Percentiles rank a stretch among this genome's conserved stretches.
Evolutionary conservation across 345 rosid genomes (phyloP).

Genomic region (Salix viminalis): DNA sequence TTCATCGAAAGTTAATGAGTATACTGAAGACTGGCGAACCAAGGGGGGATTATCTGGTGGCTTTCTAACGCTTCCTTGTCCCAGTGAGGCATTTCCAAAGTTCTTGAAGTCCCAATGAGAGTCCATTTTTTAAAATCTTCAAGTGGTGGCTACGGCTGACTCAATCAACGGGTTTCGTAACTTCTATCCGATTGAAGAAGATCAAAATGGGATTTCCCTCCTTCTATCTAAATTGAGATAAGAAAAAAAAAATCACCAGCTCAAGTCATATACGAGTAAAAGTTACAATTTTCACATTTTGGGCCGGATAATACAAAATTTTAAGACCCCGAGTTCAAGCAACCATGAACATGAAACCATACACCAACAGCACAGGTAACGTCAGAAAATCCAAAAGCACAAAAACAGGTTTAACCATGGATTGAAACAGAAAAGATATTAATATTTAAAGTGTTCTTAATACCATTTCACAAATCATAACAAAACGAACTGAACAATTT

Average conservation of each 20-base stretch:
- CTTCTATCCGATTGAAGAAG: slow-evolving; percentile 13
- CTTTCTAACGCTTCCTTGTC: slow-evolving; percentile 13
- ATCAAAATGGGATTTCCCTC: slow-evolving; percentile 12
- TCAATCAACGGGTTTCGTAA: slow-evolving; percentile 9
- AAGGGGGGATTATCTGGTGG: slow-evolving; percentile 6
- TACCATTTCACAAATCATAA: slow-evolving; percentile 1
- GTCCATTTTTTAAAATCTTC: slow-evolving; percentile 39
- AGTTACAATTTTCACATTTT: not conserved
- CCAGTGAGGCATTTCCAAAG: slow-evolving; percentile 2
- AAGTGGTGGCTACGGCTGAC: slow-evolving; percentile 12
- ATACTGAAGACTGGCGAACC: slow-evolving; percentile 24
- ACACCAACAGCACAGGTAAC: not conserved
- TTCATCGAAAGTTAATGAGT: slow-evolving; percentile 34
- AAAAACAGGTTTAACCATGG: not conserved
- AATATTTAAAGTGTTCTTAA: not conserved
- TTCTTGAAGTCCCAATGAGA: slow-evolving; percentile 32
- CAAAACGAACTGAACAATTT: not conserved
- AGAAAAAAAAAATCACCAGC: slow-evolving; percentile 10
- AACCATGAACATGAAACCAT: slow-evolving; percentile 1
- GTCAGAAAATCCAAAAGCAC: not conserved
- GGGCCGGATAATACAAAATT: not conserved
- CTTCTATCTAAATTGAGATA: slow-evolving; percentile 13
- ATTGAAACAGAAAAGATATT: not conserved
- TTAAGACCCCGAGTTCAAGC: not conserved
- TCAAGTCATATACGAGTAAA: slow-evolving; percentile 8